Conservation (phyloP, 2,329 filamentous ascomycete genomes). For the Fusarium concolor region DNA sequence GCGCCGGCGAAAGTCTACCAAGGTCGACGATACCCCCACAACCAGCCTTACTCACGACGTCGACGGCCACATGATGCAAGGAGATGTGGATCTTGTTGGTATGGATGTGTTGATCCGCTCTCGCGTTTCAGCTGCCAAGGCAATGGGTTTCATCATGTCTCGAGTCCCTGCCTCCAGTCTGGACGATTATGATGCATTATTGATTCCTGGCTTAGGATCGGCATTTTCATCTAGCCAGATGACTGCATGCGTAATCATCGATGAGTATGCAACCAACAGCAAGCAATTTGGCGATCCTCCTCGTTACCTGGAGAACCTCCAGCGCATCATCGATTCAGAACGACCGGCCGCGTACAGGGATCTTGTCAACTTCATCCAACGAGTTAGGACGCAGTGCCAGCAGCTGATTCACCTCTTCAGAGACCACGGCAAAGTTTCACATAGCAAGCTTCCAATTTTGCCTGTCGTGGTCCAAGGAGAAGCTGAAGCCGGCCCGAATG, state of each 20-base stretch:
- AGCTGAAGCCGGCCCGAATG: conserved; percentile 87
- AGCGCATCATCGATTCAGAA: conserved; percentile 82
- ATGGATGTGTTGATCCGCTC: conserved; percentile 89
- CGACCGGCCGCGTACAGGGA: conserved; percentile 88
- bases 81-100: conserved; percentile 94
- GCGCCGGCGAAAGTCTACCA: conserved; percentile 86
- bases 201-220: conserved; percentile 76
- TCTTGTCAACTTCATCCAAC: conserved; percentile 88
- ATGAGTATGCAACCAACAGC: conserved; percentile 82
- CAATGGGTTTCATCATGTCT: conserved; percentile 86
- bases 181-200: conserved; percentile 71
- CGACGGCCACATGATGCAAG: conserved; percentile 97
- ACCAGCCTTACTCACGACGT: conserved; percentile 88
- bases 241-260: conserved; percentile 82
- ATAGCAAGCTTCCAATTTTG: conserved; percentile 79
- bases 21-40: conserved; percentile 75
- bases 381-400: conserved; percentile 90
- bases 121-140: conserved; percentile 85
- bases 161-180: conserved; percentile 74
- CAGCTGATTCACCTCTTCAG: conserved; percentile 91
- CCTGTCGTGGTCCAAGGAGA: conserved; percentile 96
- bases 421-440: conserved; percentile 85
- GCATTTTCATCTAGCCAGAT: conserved; percentile 88
- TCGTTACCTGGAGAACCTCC: conserved; percentile 73
- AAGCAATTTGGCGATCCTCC: conserved; percentile 54